A percentile compares a stretch with the other conserved stretches of the same genome.
Evolutionary conservation across 495 filamentous ascomycete genomes (phyloP).

Genomic region (Staphylotrichum longicolle): DNA sequence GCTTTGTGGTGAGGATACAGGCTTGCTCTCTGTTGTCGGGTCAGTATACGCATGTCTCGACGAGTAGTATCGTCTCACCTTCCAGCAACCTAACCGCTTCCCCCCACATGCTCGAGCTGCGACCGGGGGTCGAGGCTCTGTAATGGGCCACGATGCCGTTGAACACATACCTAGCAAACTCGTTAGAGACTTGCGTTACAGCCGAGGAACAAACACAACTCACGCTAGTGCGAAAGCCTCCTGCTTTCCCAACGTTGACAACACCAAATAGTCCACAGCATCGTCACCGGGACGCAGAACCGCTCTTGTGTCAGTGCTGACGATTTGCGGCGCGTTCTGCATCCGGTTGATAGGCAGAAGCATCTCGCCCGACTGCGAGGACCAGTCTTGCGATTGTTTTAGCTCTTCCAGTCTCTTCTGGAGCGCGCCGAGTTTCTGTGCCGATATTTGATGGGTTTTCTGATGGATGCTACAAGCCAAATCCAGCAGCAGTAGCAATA

Average conservation of each 20-base stretch:
- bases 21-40: conserved; percentile 30
- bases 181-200: conserved; percentile 39
- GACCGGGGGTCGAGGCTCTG: conserved; percentile 63
- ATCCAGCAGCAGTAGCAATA: conserved; percentile 74
- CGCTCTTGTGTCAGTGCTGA: conserved; percentile 60
- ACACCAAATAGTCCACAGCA: conserved; percentile 46
- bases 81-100: conserved; percentile 39
- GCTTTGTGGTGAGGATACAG: conserved; percentile 29
- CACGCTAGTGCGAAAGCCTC: conserved; percentile 50
- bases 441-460: conserved; percentile 56
- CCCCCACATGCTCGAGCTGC: conserved; percentile 48
- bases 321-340: conserved; percentile 37
- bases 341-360: conserved; percentile 60
- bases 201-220: conserved; percentile 19
- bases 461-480: conserved; percentile 72
- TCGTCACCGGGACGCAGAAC: conserved; percentile 51
- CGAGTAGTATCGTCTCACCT: conserved; percentile 13
- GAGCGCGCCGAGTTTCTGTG: conserved; percentile 67
- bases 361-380: conserved; percentile 63
- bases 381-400: conserved; percentile 58
- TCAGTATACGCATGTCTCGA: conserved; percentile 22
- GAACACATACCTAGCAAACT: conserved; percentile 45
- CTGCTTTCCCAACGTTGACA: conserved; percentile 51
- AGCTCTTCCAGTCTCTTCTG: conserved; percentile 65
- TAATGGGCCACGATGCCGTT: conserved; percentile 68